Evolutionary conservation across 2,329 filamentous ascomycete species (phyloP), one percentile per base, ranked within the genome.

Genomic region (Ceratocystis variospora): DNA sequence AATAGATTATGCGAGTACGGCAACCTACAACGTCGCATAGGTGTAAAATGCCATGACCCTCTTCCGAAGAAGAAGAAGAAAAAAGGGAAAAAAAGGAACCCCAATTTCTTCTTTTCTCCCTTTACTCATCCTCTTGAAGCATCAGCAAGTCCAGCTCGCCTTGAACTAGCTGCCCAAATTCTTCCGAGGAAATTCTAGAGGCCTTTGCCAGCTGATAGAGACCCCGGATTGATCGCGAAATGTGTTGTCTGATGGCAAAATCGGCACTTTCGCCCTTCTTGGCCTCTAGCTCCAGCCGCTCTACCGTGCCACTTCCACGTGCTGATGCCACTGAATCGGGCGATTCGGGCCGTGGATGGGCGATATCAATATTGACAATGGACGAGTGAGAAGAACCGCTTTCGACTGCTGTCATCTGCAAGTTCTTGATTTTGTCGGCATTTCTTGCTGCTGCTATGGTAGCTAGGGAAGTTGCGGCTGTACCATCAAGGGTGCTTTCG

Each of bases 201-300:
- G 85, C 81, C 53, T 81, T 82, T 28, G 88, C 86, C 69, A 94
- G 76, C 70, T 87, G 76, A 74, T 85, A 93, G 70, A 94, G 75
- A 74, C 87, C 91, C 78, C 89, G 87, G 66, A 94, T 82, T 72
- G 86, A 88, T 7, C 87, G 86, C 45, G 85, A 86, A 57, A 94
- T 85, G 75, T 93, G 89, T 75, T 91, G 87, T 74, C 88, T 88
- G 65, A 94, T 83, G 15, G 85, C 88, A 66, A 87, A 82, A 75
- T 91, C 87, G 66, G 79, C 83, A 71, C 86, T 82, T 68, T 85
- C 83, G 70, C 81, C 81, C 69, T 78, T 79, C 48, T 78, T 79
- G 1, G 82, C 83, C 17, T 77, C 78, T 62, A 80, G 79, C 70
- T 86, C 83, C 33, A 85, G 79, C 71, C 79, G 83, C 68, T 87